Evolutionary conservation across 75 land plant species (phyloP).

Genomic region (Adiantum capillusveneris): DNA sequence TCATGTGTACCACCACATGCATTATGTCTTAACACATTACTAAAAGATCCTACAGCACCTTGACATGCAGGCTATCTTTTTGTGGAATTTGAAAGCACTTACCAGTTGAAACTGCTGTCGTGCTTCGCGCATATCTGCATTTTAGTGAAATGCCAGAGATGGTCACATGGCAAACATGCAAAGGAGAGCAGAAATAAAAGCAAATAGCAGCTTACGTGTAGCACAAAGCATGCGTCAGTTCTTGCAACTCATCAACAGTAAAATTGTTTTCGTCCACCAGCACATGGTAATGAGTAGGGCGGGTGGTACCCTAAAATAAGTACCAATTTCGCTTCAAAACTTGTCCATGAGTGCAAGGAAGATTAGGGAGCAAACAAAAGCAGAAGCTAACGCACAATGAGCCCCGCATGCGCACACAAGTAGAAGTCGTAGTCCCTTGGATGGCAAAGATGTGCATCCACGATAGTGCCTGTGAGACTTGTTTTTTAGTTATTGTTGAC

Average conservation of each 20-base stretch:
- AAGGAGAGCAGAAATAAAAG: not conserved
- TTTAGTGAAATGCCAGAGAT: not conserved
- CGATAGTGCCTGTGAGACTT: slow-evolving; percentile 68
- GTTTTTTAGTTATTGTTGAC: too few species aligned
- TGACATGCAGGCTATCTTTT: too few species aligned
- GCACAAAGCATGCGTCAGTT: slow-evolving; percentile 42
- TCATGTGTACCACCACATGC: too few species aligned
- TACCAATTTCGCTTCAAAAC: not conserved
- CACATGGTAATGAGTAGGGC: slow-evolving; percentile 71
- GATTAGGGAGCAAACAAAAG: not conserved
- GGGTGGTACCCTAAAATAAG: slow-evolving; percentile 42
- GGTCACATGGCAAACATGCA: not conserved
- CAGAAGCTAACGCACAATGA: slow-evolving; percentile 45
- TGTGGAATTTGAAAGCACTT: too few species aligned
- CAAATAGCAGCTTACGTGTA: slow-evolving; percentile 44
- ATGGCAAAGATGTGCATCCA: slow-evolving; percentile 63
- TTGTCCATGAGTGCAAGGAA: too few species aligned
- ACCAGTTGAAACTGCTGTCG: slow-evolving; percentile 71
- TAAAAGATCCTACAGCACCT: too few species aligned
- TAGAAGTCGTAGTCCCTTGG: slow-evolving; percentile 78
- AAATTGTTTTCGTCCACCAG: slow-evolving; percentile 55
- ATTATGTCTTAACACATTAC: too few species aligned
- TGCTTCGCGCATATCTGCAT: slow-evolving; percentile 63
- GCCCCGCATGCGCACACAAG: slow-evolving; percentile 68
- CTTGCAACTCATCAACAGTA: slow-evolving; percentile 48